Percentiles rank a stretch among this genome's conserved stretches.
phyloP scores from a whole-genome alignment of 192 early-diverging fungal species.

The Obelidium mucronatum region DNA sequence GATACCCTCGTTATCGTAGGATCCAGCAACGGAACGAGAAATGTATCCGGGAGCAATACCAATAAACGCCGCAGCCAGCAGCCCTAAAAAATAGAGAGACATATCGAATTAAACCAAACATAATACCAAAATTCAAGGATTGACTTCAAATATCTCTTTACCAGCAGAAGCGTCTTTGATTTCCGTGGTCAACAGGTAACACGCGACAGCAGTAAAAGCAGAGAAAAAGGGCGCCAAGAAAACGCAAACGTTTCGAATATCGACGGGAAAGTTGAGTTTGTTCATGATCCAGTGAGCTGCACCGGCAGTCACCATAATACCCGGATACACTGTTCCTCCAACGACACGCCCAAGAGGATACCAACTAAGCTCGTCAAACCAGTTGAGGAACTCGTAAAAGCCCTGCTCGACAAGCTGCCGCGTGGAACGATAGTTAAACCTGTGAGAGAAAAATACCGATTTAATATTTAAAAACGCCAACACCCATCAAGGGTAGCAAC shows the following conservation, averaged over 20 bases:
- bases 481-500: too few species aligned
- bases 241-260: conserved; percentile 99
- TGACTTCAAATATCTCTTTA: not conserved
- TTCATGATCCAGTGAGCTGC: conserved; percentile 95
- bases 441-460: too few species aligned
- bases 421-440: conserved; percentile 99
- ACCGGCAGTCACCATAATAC: conserved; percentile 98
- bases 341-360: conserved; percentile 98
- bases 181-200: conserved; percentile 92
- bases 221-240: conserved; percentile 97
- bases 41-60: conserved; percentile 99
- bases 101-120: too few species aligned
- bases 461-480: not conserved
- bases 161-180: conserved; percentile 86
- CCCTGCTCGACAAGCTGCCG: conserved; percentile 90
- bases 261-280: conserved; percentile 92
- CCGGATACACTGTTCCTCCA: conserved; percentile 99
- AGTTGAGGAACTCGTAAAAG: conserved; percentile 99
- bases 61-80: conserved; percentile 97
- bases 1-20: conserved; percentile 99
- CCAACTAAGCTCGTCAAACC: conserved; percentile 99
- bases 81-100: conserved; percentile 59
- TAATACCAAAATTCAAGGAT: not conserved
- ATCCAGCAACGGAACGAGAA: conserved; percentile 99
- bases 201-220: conserved; percentile 92